Conservation (phyloP, 225 moss, liverwort and hornwort species). For the Pseudisothecium myosuroides region DNA sequence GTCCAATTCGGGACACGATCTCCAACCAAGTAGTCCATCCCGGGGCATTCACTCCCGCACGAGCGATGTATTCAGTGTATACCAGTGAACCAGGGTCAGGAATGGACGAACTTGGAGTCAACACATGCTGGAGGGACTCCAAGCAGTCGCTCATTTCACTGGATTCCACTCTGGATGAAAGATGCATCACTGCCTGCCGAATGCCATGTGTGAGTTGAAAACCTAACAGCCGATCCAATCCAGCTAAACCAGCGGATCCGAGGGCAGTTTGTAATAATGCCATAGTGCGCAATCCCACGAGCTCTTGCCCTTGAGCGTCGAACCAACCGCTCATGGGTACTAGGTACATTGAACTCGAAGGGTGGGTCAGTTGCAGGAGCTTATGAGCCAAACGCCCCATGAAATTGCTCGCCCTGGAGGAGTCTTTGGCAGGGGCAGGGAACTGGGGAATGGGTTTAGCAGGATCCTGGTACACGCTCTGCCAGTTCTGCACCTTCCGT, state of each 20-base stretch:
- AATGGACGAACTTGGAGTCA: conserved; percentile 49
- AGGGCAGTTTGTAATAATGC: conserved; percentile 67
- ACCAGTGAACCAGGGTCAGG: conserved; percentile 49
- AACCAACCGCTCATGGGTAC: conserved; percentile 99
- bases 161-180: conserved; percentile 38
- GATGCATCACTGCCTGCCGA: conserved; percentile 47
- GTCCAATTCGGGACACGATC: conserved; percentile 65
- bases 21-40: conserved; percentile 69
- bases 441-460: conserved; percentile 82
- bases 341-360: conserved; percentile 86
- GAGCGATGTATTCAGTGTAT: conserved; percentile 51
- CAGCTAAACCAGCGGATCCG: conserved; percentile 73
- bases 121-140: conserved; percentile 18
- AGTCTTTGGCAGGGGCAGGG: conserved; percentile 48
- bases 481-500: conserved; percentile 81
- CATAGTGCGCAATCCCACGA: conserved; percentile 81
- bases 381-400: conserved; percentile 83
- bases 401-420: conserved; percentile 65
- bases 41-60: conserved; percentile 35
- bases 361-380: conserved; percentile 76
- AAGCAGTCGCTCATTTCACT: conserved; percentile 15
- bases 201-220: conserved; percentile 50
- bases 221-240: conserved; percentile 76
- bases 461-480: conserved; percentile 67
- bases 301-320: conserved; percentile 93